Evolutionary conservation across 2,329 filamentous ascomycete genomes (phyloP), one percentile per base, ranked within the genome.

Genomic region (Trichophyton benhamiae): DNA sequence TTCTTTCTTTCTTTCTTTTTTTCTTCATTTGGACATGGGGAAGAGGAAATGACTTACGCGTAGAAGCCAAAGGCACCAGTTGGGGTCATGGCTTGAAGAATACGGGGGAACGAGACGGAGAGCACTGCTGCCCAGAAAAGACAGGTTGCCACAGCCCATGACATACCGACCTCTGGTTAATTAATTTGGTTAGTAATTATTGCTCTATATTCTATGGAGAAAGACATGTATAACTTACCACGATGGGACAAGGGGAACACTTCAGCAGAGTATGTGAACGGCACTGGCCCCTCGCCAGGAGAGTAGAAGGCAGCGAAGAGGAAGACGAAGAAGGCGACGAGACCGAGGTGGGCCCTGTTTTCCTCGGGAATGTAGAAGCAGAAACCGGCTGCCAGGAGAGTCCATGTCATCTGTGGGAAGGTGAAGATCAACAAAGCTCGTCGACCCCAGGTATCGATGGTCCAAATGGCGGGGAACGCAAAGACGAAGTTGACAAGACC

Each of bases 391-490:
- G 82, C 81, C 0, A 87, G 76, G n/a, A 87, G 72, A 3, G 83
- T 83, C 83, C 83, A 85, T 11, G 81, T 81, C 83, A 87, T 87
- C 63, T 86, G 78, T 0, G 84, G 83, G 68, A 87, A 86, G 2
- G 84, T 87, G 71, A 87, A 86, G 0, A 86, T 74, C 1, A 86
- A 76, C 11, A 87, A 75, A 15, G 81, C 75, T 38, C 84, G 79
- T 38, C 84, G 81, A n/a, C 84, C 84, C 64, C 81, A 86, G 0
- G 83, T 86, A 68, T 87, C 84, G 63, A 87, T 87, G 0, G 84
- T 87, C 77, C 79, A 83, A 65, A 85, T 76, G 3, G 83, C 83
- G 0, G 83, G 83, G 72, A 82, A 83, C n/a, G 83, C 82, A 64
- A 85, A 86, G 57, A 86, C 62, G 70, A 85, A 86, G 72, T 86